These are phyloP conservation scores for Mallotus japonicus DNA, from an alignment of 441 rosid species.

Conservation along the genomic window DNA sequence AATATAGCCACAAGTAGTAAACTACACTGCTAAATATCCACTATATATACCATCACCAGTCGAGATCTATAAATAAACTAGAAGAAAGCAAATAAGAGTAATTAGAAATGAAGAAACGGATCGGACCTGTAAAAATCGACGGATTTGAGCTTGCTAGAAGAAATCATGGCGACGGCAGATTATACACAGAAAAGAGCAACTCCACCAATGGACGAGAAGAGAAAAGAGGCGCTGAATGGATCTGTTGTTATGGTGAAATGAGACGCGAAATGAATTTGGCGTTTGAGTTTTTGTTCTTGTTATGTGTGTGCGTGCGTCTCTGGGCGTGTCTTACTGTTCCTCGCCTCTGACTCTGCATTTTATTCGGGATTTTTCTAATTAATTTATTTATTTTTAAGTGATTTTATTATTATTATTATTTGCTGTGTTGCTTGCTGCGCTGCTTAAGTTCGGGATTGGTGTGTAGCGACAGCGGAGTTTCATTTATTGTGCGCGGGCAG, in stretches of 20 bases:
- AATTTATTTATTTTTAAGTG: background rate
- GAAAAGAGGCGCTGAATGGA: background rate
- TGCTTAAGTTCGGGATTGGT: no score
- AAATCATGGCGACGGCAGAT: slow-evolving; percentile 48
- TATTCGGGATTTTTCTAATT: background rate
- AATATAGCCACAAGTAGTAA: background rate
- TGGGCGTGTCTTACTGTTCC: background rate
- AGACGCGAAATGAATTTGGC: background rate
- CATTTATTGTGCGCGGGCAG: no score
- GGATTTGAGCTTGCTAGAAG: slow-evolving; percentile 77
- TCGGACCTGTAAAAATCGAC: slow-evolving; percentile 95
- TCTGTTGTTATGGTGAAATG: no score
- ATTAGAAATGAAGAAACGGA: slow-evolving; percentile 15
- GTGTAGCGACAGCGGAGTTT: no score
- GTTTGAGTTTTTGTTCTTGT: background rate
- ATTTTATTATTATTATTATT: background rate
- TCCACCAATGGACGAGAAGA: background rate
- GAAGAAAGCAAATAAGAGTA: background rate
- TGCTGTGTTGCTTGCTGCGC: no score
- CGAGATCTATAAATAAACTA: background rate
- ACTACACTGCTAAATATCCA: no score
- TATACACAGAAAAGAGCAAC: no score
- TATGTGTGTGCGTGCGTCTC: no score
- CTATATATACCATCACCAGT: no score
- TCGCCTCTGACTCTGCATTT: slow-evolving; percentile 1